Evolutionary conservation across 2,329 filamentous ascomycete genomes (phyloP).

Genomic region (Ceratocystis cacaofunesta): DNA sequence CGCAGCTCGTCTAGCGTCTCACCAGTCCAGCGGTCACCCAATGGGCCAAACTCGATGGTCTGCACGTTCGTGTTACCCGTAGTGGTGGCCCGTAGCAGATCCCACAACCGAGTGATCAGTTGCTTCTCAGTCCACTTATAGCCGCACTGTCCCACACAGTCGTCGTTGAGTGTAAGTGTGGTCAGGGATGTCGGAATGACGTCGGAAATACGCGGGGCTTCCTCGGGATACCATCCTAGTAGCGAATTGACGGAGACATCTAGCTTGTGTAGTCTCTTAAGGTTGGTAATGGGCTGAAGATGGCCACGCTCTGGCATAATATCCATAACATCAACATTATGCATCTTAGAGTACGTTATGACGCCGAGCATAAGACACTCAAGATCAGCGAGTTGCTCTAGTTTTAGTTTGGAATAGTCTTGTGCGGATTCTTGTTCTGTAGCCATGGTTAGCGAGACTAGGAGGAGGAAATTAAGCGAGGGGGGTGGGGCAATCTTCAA

Average conservation of each 20-base stretch:
- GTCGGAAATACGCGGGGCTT: slow-evolving; percentile 13
- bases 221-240: slow-evolving; percentile 14
- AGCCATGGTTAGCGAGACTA: not conserved
- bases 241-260: slow-evolving; percentile 10
- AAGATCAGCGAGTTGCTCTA: slow-evolving; percentile 13
- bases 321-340: not conserved
- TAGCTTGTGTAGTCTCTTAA: slow-evolving; percentile 14
- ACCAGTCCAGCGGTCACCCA: slow-evolving; percentile 12
- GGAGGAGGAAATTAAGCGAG: not conserved
- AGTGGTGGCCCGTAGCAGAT: slow-evolving; percentile 11
- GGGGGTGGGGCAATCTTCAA: not conserved
- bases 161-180: slow-evolving; percentile 13
- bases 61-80: slow-evolving; percentile 11
- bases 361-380: slow-evolving; percentile 13
- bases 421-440: slow-evolving; percentile 5
- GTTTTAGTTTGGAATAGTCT: slow-evolving; percentile 12
- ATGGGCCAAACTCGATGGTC: slow-evolving; percentile 13
- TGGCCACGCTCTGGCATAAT: slow-evolving; percentile 3
- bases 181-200: slow-evolving; percentile 14
- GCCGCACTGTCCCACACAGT: slow-evolving; percentile 8
- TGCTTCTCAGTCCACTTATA: slow-evolving; percentile 13
- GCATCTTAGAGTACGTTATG: slow-evolving; percentile 3
- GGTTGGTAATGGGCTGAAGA: slow-evolving; percentile 12
- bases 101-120: slow-evolving; percentile 7
- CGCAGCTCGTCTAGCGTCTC: slow-evolving; percentile 11